Evolutionary conservation across 2,329 filamentous ascomycete genomes (phyloP).

Genomic region (Trichophyton schoenleinii): DNA sequence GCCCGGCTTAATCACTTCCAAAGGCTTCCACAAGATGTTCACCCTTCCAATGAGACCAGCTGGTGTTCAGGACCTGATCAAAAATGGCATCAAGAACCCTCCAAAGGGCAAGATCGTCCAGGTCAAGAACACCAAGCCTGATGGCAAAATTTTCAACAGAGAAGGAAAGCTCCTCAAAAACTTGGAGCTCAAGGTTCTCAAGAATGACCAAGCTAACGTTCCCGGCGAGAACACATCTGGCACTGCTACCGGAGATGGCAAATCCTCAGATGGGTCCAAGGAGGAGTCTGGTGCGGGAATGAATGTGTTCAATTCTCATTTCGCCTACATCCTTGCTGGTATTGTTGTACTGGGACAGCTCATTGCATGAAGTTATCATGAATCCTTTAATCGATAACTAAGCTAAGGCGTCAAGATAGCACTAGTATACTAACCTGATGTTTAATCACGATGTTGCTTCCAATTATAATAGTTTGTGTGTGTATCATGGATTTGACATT

Average conservation of each 20-base stretch:
- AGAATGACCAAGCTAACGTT: conserved; percentile 42
- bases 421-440: no score
- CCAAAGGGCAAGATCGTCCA: conserved; percentile 52
- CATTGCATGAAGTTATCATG: neutral
- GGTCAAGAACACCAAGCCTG: conserved; percentile 45
- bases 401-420: neutral
- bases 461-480: no score
- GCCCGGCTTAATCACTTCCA: conserved; percentile 50
- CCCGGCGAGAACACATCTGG: conserved; percentile 36
- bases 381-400: neutral
- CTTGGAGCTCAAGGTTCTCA: conserved; percentile 46
- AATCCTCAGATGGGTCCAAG: neutral
- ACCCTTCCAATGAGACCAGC: conserved; percentile 57
- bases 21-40: conserved; percentile 65
- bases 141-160: conserved; percentile 44
- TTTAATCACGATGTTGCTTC: no score
- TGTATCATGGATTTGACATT: no score
- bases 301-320: neutral
- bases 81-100: conserved; percentile 57
- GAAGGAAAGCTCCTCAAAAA: conserved; percentile 48
- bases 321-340: neutral
- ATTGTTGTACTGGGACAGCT: neutral
- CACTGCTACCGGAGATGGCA: neutral
- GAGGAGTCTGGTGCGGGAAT: conserved; percentile 3
- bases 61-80: conserved; percentile 59